Evolutionary conservation across 2,329 filamentous ascomycete genomes (phyloP).

Genomic region (Penicillium brevicompactum): DNA sequence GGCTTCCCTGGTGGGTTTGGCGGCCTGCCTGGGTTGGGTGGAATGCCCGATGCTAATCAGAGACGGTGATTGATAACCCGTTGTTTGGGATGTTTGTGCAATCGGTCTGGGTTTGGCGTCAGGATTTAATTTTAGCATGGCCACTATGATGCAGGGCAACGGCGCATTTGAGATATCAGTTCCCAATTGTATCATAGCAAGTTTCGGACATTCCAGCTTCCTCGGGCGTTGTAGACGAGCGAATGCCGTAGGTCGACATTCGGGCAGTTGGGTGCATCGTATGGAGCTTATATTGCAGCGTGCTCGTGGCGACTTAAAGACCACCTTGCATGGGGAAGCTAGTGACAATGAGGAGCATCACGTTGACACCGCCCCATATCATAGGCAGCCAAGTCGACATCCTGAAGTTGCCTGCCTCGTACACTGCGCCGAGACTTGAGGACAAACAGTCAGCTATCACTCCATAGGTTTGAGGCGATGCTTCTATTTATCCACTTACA

Average conservation of each 20-base stretch:
- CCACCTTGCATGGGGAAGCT: conserved; percentile 93
- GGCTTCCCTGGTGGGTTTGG: conserved; percentile 34
- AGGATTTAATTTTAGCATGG: conserved; percentile 16
- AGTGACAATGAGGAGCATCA: conserved; percentile 78
- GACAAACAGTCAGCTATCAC: conserved; percentile 1
- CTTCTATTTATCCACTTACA: conserved; percentile 67
- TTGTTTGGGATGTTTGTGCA: conserved; percentile 6
- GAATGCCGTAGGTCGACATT: neutral
- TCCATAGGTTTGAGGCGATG: neutral
- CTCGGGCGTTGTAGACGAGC: neutral
- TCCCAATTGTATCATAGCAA: conserved; percentile 20
- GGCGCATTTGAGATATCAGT: conserved; percentile 18
- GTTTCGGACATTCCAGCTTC: conserved; percentile 1
- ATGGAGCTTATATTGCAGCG: neutral
- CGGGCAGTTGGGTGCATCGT: neutral
- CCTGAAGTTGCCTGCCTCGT: conserved; percentile 77
- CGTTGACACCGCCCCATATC: conserved; percentile 82
- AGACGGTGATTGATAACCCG: conserved; percentile 47
- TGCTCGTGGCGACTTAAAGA: conserved; percentile 55
- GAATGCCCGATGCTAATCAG: conserved; percentile 52
- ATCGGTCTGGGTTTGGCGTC: conserved; percentile 20
- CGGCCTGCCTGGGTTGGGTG: conserved; percentile 37
- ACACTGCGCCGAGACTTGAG: conserved; percentile 73
- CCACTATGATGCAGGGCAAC: conserved; percentile 9
- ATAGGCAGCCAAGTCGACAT: conserved; percentile 97